phyloP scores from a whole-genome alignment of 164 flowering plant genomes.

The Akebia trifoliata region DNA sequence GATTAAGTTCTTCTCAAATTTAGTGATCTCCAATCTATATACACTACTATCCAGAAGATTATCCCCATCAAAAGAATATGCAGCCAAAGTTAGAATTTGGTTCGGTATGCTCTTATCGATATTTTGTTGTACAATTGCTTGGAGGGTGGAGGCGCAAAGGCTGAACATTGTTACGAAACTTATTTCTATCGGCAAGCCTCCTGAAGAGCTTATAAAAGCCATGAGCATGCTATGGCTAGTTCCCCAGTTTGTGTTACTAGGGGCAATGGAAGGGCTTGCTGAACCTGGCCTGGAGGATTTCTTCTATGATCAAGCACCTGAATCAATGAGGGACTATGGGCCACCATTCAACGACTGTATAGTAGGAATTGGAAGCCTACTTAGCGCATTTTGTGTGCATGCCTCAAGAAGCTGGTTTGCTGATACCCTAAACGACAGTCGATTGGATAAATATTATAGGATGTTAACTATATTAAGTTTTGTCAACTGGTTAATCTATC shows the following conservation, averaged over 20 bases:
- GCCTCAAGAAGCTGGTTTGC: conserved; percentile 6
- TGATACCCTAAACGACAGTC: conserved; percentile 4
- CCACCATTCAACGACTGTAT: conserved; percentile 1
- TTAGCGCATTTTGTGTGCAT: conserved; percentile 1
- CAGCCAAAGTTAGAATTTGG: conserved; percentile 4
- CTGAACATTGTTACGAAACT: neutral
- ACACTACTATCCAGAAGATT: neutral
- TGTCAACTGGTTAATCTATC: conserved; percentile 1
- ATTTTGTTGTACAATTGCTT: conserved; percentile 10
- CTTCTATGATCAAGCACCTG: conserved; percentile 3
- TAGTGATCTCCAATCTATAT: too few relatives aligned
- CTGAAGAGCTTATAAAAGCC: neutral
- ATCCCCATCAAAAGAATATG: neutral
- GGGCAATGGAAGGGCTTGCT: conserved; percentile 4
- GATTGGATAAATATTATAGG: conserved; percentile 8
- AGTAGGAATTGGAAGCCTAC: conserved; percentile 5
- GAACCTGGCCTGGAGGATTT: conserved; percentile 4
- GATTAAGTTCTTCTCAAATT: too few relatives aligned
- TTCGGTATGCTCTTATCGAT: conserved; percentile 16
- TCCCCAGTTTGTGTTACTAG: conserved; percentile 14
- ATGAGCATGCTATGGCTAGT: conserved; percentile 9
- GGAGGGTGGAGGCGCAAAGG: conserved; percentile 7
- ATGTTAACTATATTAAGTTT: neutral
- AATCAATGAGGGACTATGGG: conserved; percentile 1
- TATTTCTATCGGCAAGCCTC: neutral